These are phyloP conservation scores for Suillus luteus DNA, from an alignment of 768 basidiomycete genomes.

Conservation along the genomic window DNA sequence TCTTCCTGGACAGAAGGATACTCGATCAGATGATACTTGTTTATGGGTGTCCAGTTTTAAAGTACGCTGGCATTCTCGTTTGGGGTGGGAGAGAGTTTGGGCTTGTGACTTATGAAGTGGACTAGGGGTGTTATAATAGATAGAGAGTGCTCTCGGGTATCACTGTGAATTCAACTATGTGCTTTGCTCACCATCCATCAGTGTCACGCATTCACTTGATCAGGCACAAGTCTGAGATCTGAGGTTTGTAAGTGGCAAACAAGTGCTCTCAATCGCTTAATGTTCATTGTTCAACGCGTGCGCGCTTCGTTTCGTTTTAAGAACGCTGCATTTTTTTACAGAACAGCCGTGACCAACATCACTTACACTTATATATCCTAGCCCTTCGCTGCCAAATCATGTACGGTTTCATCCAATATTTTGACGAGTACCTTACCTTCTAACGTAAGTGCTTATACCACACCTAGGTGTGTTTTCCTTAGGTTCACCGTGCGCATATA, in stretches of 20 bases:
- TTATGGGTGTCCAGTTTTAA: not conserved
- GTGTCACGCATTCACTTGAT: not conserved
- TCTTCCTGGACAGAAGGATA: not conserved
- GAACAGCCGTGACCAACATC: not conserved
- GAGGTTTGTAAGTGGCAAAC: not conserved
- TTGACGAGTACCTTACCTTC: conserved; percentile 20
- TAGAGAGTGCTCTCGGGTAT: not conserved
- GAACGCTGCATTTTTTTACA: not conserved
- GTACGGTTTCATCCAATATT: conserved; percentile 15
- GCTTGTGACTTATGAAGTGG: not conserved
- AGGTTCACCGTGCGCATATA: no score
- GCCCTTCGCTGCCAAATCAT: no score
- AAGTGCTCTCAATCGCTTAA: not conserved
- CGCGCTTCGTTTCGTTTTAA: not conserved
- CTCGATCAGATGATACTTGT: not conserved
- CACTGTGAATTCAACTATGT: not conserved
- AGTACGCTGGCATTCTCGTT: not conserved
- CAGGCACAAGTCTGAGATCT: not conserved
- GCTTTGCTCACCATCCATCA: not conserved
- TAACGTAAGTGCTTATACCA: not conserved
- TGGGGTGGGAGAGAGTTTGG: not conserved
- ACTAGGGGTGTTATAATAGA: not conserved
- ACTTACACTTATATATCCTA: not conserved
- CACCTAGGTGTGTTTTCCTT: no score
- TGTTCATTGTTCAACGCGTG: not conserved